Evolutionary conservation across 441 rosid species (phyloP).

Genomic region (Pelargonium fulgidum): DNA sequence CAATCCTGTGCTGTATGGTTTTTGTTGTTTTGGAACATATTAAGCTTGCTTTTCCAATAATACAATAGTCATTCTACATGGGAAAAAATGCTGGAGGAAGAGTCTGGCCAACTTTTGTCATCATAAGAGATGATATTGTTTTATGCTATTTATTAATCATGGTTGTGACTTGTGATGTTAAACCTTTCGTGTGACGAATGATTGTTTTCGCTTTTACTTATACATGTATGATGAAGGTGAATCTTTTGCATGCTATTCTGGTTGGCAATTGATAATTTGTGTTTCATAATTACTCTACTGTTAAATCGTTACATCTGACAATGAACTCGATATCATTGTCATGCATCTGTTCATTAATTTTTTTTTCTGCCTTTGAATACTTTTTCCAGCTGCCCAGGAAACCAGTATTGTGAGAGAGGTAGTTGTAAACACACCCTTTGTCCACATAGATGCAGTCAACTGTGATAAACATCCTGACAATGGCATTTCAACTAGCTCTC

Average conservation of each 20-base stretch:
- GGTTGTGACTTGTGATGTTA: background rate
- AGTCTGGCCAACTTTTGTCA: background rate
- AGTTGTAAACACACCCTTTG: conserved; percentile 26
- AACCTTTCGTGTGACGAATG: background rate
- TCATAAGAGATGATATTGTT: background rate
- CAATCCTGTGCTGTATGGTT: background rate
- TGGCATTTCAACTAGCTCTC: conserved; percentile 16
- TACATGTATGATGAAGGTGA: background rate
- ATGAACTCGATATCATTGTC: background rate
- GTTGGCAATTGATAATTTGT: background rate
- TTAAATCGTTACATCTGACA: no score
- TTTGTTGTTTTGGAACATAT: background rate
- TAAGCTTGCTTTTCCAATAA: background rate
- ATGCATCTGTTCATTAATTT: background rate
- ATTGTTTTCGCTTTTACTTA: no score
- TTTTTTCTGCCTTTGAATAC: background rate
- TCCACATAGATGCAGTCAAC: conserved; percentile 34
- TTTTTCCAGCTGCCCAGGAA: conserved; percentile 40
- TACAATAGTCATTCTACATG: background rate
- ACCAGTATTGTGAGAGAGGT: conserved; percentile 30
- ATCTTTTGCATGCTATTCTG: background rate
- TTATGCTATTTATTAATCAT: background rate
- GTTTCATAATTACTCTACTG: background rate
- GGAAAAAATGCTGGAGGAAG: background rate
- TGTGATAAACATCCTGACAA: conserved; percentile 32